Percentiles rank a stretch among this genome's conserved stretches.
Conservation (phyloP, 352 stramenopile genomes). For the Phytophthora foliorum region DNA sequence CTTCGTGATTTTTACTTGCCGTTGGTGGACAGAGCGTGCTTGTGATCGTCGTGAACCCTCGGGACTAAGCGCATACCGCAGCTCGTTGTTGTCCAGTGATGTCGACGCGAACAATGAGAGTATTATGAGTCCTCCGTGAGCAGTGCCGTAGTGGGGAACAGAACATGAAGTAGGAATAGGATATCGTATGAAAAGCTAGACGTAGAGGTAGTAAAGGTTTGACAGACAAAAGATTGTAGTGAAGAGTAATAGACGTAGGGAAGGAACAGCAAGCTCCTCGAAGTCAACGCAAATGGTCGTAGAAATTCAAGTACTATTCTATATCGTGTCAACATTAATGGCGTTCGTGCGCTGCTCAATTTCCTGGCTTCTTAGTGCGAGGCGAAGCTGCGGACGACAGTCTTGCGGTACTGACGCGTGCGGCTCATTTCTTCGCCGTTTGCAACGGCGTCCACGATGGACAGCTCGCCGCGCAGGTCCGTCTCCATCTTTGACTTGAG, state of each 20-base stretch:
- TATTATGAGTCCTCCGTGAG: constrained; percentile 20
- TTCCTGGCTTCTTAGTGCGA: constrained; percentile 52
- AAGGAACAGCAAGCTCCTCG: no score
- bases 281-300: background rate
- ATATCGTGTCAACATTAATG: constrained; percentile 35
- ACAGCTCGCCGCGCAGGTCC: constrained; percentile 84
- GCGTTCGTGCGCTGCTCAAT: constrained; percentile 15
- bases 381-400: constrained; percentile 80
- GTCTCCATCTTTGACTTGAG: constrained; percentile 89
- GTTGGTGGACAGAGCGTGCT: constrained; percentile 46
- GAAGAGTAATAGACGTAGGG: background rate
- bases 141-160: constrained; percentile 1
- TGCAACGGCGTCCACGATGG: constrained; percentile 72
- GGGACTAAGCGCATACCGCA: constrained; percentile 24
- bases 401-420: constrained; percentile 76
- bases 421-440: constrained; percentile 74
- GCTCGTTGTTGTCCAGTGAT: constrained; percentile 27
- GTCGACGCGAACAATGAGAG: constrained; percentile 14
- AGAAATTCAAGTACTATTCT: constrained; percentile 32
- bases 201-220: constrained; percentile 10
- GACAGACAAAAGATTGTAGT: background rate
- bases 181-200: constrained; percentile 14
- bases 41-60: constrained; percentile 22
- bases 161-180: background rate
- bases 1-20: constrained; percentile 52